Evolutionary conservation across 805 yeast genomes (phyloP).

Genomic region (Maudiozyma serrabonitensis): DNA sequence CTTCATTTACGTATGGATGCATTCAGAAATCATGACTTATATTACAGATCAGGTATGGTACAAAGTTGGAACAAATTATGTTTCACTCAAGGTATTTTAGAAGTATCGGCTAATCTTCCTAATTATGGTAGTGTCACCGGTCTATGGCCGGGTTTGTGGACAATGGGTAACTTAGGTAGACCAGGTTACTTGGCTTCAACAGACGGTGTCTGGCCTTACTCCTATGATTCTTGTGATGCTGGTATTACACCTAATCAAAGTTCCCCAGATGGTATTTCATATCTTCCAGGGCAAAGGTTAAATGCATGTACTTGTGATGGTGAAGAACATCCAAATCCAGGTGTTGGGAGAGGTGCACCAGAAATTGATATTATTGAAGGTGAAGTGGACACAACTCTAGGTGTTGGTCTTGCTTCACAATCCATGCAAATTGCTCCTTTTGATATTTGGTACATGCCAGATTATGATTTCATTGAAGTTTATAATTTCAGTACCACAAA

Average conservation of each 20-base stretch:
- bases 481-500: constrained; percentile 58
- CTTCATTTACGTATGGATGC: constrained; percentile 69
- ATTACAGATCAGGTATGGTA: constrained; percentile 83
- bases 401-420: constrained; percentile 76
- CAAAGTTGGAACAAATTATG: constrained; percentile 91
- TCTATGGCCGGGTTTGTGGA: constrained; percentile 95
- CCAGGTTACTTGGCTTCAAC: constrained; percentile 84
- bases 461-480: constrained; percentile 69
- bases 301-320: constrained; percentile 71
- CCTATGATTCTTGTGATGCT: constrained; percentile 80
- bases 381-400: constrained; percentile 48
- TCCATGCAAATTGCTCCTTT: constrained; percentile 88
- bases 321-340: constrained; percentile 80
- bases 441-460: constrained; percentile 91
- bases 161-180: constrained; percentile 86
- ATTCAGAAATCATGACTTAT: constrained; percentile 63
- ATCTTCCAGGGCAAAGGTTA: constrained; percentile 75
- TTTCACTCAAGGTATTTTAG: constrained; percentile 74
- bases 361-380: constrained; percentile 91
- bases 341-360: constrained; percentile 89
- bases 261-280: constrained; percentile 79
- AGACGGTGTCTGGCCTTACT: constrained; percentile 93
- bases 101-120: constrained; percentile 69
- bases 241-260: constrained; percentile 94
- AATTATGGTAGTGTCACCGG: constrained; percentile 72